Base-by-base conservation (phyloP, 2,329 filamentous ascomycete species). In the Aspergillus viridinutans region DNA sequence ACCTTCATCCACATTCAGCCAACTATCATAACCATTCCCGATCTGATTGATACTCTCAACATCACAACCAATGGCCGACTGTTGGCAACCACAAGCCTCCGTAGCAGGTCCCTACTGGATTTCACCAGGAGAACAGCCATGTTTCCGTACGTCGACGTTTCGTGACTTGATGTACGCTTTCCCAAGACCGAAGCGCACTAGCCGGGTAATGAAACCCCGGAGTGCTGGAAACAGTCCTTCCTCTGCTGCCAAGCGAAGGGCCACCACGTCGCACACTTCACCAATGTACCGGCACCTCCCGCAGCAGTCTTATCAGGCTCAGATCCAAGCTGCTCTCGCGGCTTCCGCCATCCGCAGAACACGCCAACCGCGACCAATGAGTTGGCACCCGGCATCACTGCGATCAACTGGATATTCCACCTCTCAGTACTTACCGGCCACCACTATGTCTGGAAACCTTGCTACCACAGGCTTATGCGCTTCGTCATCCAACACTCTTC, bases 181-280 rank as follows among this genome's bases (percentile, higher is more conserved):
- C 71, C 51, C 77, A 74, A 63, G 76, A 74, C 58, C 74, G 76
- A 57, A 85, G 84, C 82, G 81, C 25, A 63, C 60, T 4, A 57
- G 67, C 28, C 69, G 86, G 58, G 78, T 90, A 42, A 75, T 74
- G 55, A 90, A 90, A 72, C 85, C 86, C 14, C 82, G 76, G 62
- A 89, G 86, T 72, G 82, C 86, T 61, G 89, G 80, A 77, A 89
- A 84, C 73, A 90, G 88, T 71, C 88, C 87, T 14, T 80, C 85
- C 6, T 64, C 71, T n/a, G 60, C 62, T 38, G 58, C 53, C 50
- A 69, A 68, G 57, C 79, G 85, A 68, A 83, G 81, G 69, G 85
- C 83, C 78, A 81, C 67, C 79, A 85, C 60, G 69, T 71, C 58
- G 61, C 71, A 80, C 58, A 76, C 74, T 59, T 75, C 73, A 58